Conservation (phyloP, 352 stramenopile genomes). For the Phytophthora syringae region DNA sequence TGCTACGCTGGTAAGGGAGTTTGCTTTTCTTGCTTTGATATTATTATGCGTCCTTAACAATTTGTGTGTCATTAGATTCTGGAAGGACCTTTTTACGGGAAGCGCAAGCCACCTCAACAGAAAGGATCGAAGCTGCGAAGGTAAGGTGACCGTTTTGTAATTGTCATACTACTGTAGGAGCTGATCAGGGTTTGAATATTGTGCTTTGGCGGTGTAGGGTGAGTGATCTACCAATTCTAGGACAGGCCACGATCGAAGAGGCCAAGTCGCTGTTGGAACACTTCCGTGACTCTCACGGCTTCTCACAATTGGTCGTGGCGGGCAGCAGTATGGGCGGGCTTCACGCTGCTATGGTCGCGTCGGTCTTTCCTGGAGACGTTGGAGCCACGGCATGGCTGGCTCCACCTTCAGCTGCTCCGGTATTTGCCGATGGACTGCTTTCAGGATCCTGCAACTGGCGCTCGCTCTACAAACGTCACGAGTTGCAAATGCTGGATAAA, state of each 20-base stretch:
- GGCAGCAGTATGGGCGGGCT: constrained; percentile 82
- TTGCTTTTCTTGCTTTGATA: not conserved
- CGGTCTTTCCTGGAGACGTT: constrained; percentile 71
- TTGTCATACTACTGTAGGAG: too few relatives aligned
- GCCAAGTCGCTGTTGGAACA: constrained; percentile 78
- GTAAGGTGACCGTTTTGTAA: too few relatives aligned
- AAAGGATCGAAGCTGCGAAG: constrained; percentile 77
- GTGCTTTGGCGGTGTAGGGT: constrained; percentile 37
- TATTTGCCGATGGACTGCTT: constrained; percentile 80
- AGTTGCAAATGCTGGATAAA: constrained; percentile 71
- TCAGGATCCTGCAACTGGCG: constrained; percentile 81
- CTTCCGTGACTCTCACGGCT: constrained; percentile 57
- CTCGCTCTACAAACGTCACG: constrained; percentile 73
- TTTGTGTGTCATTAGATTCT: constrained; percentile 51
- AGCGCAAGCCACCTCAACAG: constrained; percentile 65
- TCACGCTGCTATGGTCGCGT: constrained; percentile 80
- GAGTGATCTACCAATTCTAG: constrained; percentile 74
- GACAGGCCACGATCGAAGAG: constrained; percentile 85
- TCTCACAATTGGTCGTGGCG: constrained; percentile 69
- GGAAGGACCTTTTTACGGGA: constrained; percentile 83
- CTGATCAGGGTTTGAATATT: not conserved
- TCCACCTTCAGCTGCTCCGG: constrained; percentile 68
- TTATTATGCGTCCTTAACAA: constrained; percentile 3
- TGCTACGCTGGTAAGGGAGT: constrained; percentile 57
- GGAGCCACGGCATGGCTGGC: constrained; percentile 75